A percentile compares a stretch with the other conserved stretches of the same genome.
phyloP scores from a whole-genome alignment of 305 asterid genomes.

The Withania somnifera region DNA sequence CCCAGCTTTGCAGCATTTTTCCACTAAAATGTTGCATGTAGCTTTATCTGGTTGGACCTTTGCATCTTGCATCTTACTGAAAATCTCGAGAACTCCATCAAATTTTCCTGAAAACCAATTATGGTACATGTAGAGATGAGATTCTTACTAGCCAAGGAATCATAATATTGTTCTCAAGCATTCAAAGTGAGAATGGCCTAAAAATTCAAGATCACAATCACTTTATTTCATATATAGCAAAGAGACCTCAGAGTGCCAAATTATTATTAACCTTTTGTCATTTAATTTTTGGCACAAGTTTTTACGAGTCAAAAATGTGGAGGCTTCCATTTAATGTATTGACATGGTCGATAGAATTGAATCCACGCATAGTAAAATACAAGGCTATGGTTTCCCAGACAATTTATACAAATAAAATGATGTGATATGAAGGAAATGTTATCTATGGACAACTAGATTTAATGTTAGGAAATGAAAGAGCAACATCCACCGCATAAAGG shows the following conservation, averaged over 20 bases:
- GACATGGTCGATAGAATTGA: neutral
- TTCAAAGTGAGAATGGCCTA: neutral
- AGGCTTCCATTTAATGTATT: neutral
- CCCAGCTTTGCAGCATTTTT: conserved; percentile 47
- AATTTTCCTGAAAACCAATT: conserved; percentile 41
- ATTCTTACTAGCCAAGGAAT: neutral
- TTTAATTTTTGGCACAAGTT: neutral
- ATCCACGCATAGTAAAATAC: neutral
- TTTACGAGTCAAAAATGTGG: neutral
- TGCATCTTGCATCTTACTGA: conserved; percentile 71
- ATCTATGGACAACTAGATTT: neutral
- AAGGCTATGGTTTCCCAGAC: neutral
- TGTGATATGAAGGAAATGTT: neutral
- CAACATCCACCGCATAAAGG: neutral
- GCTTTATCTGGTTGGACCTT: conserved; percentile 88
- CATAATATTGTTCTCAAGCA: neutral
- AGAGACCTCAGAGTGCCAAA: neutral
- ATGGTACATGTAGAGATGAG: neutral
- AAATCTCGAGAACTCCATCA: conserved; percentile 60
- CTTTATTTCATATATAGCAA: neutral
- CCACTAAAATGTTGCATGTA: conserved; percentile 73
- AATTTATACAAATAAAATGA: neutral
- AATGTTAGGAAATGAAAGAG: neutral
- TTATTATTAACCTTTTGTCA: neutral
- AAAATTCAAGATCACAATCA: neutral